phyloP scores from a whole-genome alignment of 257 asterid genomes.

The Anisodus acutangulus region DNA sequence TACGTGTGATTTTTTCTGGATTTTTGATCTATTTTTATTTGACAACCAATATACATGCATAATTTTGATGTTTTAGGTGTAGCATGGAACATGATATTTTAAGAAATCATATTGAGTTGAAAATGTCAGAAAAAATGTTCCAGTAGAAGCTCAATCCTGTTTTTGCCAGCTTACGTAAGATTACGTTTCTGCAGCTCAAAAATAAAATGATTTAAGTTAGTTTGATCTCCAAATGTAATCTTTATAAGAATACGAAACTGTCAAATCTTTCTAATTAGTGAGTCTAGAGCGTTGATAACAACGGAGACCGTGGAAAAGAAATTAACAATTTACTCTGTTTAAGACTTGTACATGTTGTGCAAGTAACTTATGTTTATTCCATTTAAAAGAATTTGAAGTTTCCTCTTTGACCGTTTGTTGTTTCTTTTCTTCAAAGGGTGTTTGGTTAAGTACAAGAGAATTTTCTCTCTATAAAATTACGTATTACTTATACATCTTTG shows the following conservation, averaged over 20 bases:
- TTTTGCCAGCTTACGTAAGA: background rate
- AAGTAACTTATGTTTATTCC: background rate
- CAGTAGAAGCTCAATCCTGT: background rate
- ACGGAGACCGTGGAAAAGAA: background rate
- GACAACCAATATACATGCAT: background rate
- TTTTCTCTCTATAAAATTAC: no score
- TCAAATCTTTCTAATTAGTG: background rate
- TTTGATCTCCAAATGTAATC: background rate
- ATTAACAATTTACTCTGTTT: no score
- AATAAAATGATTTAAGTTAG: no score
- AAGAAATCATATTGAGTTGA: background rate
- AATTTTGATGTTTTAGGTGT: background rate
- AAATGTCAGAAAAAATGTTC: background rate
- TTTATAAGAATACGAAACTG: background rate
- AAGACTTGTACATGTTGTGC: background rate
- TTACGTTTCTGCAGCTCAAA: background rate
- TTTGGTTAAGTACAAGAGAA: background rate
- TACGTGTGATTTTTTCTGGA: background rate
- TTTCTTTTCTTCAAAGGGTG: background rate
- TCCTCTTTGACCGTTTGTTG: background rate
- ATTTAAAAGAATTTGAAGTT: no score
- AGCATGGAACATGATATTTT: background rate
- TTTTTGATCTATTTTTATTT: background rate
- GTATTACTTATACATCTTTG: background rate
- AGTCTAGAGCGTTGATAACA: background rate